phyloP scores from a whole-genome alignment of 495 filamentous ascomycete species.

The Xanthoparmelia taractica region DNA sequence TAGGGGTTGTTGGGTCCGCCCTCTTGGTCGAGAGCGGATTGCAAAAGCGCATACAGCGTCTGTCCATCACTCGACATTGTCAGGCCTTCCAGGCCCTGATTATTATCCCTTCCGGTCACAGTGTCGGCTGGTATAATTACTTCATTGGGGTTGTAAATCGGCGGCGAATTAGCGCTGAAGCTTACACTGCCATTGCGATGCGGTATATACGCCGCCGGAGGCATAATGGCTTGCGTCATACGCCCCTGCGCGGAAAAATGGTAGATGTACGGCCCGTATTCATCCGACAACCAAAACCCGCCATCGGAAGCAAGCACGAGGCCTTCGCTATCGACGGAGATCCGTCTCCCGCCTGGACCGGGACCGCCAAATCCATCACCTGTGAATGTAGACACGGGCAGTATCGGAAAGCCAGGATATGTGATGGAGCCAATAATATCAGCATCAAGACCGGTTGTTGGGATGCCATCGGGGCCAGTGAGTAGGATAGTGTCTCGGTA shows the following conservation, averaged over 20 bases:
- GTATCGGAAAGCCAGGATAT: conserved; percentile 53
- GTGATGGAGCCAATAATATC: conserved; percentile 46
- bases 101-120: conserved; percentile 60
- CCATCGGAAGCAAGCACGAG: conserved; percentile 57
- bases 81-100: conserved; percentile 72
- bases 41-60: conserved; percentile 59
- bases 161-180: conserved; percentile 55
- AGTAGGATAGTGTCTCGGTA: conserved; percentile 65
- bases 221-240: conserved; percentile 59
- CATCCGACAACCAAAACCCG: conserved; percentile 69
- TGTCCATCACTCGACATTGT: conserved; percentile 57
- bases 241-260: conserved; percentile 52
- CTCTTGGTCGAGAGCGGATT: conserved; percentile 60
- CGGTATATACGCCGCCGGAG: conserved; percentile 60
- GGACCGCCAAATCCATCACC: conserved; percentile 67
- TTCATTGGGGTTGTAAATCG: conserved; percentile 47
- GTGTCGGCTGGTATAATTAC: conserved; percentile 48
- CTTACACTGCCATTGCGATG: conserved; percentile 51
- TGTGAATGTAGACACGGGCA: conserved; percentile 58
- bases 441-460: conserved; percentile 64
- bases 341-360: conserved; percentile 52
- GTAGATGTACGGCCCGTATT: conserved; percentile 74
- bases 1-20: conserved; percentile 51
- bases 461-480: conserved; percentile 57
- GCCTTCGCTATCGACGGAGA: conserved; percentile 64